Conservation (phyloP, 805 yeast genomes). For the Nakazawaea siamensis region DNA sequence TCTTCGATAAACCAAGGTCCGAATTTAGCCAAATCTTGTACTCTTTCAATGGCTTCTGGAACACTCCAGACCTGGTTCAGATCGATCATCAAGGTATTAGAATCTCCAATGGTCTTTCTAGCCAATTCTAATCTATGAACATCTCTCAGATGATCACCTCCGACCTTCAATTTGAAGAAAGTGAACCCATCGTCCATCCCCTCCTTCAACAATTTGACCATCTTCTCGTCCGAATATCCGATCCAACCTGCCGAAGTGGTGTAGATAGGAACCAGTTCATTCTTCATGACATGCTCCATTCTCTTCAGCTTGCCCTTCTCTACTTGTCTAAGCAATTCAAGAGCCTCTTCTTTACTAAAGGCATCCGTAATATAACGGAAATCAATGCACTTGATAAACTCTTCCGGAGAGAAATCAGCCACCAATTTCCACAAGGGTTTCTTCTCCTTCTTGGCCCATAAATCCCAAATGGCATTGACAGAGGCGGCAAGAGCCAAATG, state of each 20-base stretch:
- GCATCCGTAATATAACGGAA: slow-evolving; percentile 34
- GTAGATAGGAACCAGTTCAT: slow-evolving; percentile 32
- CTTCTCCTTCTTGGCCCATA: slow-evolving; percentile 29
- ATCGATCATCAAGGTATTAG: slow-evolving; percentile 20
- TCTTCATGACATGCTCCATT: slow-evolving; percentile 22
- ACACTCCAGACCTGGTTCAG: slow-evolving; percentile 20
- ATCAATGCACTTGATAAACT: slow-evolving; percentile 30
- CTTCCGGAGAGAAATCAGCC: slow-evolving; percentile 32
- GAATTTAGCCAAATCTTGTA: slow-evolving; percentile 14
- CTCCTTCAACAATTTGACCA: slow-evolving; percentile 24
- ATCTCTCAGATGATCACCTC: slow-evolving; percentile 29
- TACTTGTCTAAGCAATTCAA: slow-evolving; percentile 22
- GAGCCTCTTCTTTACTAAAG: slow-evolving; percentile 32
- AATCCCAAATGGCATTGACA: slow-evolving; percentile 34
- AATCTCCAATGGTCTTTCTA: slow-evolving; percentile 31
- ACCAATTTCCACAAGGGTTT: slow-evolving; percentile 35
- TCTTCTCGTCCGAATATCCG: slow-evolving; percentile 32
- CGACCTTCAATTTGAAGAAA: slow-evolving; percentile 33
- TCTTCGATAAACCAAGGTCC: slow-evolving; percentile 19
- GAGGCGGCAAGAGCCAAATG: slow-evolving; percentile 33
- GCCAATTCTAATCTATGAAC: slow-evolving; percentile 26
- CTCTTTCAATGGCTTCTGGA: slow-evolving; percentile 18
- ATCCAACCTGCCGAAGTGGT: slow-evolving; percentile 40
- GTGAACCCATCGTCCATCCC: slow-evolving; percentile 29
- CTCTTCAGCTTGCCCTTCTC: slow-evolving; percentile 24